Conservation (phyloP, 805 yeast genomes). For the Soucietia sequanensis region DNA sequence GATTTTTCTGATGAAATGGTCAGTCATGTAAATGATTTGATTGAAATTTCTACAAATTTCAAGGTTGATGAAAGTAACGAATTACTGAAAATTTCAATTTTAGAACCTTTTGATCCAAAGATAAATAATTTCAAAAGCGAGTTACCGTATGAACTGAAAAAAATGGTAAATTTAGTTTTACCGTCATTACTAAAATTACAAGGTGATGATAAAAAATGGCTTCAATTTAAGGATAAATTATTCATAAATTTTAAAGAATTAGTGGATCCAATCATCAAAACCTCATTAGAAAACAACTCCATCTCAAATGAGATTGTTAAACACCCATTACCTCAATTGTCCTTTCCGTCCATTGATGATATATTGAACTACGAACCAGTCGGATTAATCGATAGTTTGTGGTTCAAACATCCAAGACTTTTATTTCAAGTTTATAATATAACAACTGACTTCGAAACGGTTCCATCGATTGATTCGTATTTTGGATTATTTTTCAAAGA, state of each 20-base stretch:
- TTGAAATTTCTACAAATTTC: constrained; percentile 46
- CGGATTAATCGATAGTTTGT: constrained; percentile 55
- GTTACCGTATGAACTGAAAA: constrained; percentile 52
- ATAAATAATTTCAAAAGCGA: constrained; percentile 22
- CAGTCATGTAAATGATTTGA: constrained; percentile 42
- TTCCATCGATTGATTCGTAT: constrained; percentile 38
- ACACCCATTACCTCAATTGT: constrained; percentile 40
- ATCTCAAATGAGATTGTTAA: constrained; percentile 39
- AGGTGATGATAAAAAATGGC: constrained; percentile 41
- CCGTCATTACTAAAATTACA: constrained; percentile 45
- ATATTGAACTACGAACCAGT: constrained; percentile 18
- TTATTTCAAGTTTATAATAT: constrained; percentile 60
- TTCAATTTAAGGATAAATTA: constrained; percentile 26
- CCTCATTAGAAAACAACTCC: constrained; percentile 31
- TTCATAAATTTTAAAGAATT: constrained; percentile 33
- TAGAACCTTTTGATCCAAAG: constrained; percentile 40
- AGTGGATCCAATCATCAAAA: constrained; percentile 31
- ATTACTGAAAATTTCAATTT: constrained; percentile 10
- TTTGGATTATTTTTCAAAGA: constrained; percentile 66
- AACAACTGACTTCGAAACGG: constrained; percentile 60
- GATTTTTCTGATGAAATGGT: constrained; percentile 27
- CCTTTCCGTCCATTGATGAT: constrained; percentile 27
- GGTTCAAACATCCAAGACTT: constrained; percentile 59
- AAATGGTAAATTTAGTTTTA: constrained; percentile 47
- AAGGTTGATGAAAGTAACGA: constrained; percentile 17